Conservation (phyloP, 306 rosid genomes). For the Carpinus viminea region DNA sequence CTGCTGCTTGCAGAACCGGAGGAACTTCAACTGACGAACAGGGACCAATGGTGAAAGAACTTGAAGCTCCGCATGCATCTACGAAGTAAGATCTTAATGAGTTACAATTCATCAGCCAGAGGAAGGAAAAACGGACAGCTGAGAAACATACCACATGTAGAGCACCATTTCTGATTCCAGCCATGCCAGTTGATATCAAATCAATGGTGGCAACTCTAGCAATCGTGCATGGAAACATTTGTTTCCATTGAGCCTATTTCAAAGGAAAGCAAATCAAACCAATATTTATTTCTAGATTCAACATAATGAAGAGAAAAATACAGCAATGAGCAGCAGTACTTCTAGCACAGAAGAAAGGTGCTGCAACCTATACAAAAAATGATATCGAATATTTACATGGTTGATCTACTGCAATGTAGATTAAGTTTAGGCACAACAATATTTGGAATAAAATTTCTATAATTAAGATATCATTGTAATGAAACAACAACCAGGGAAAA, state of each 20-base stretch:
- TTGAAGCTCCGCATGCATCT: conserved; percentile 89
- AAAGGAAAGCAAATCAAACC: conserved; percentile 25
- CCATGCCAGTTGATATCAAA: conserved; percentile 49
- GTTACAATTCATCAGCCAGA: conserved; percentile 5
- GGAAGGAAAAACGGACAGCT: neutral
- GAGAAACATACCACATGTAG: conserved; percentile 61
- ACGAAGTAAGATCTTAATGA: conserved; percentile 17
- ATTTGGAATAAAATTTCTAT: too few relatives aligned
- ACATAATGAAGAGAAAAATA: neutral
- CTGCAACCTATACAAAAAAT: neutral
- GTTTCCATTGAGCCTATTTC: conserved; percentile 72
- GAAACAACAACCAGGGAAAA: neutral
- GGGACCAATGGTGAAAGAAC: conserved; percentile 81
- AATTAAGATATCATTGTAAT: neutral
- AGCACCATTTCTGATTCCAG: conserved; percentile 65
- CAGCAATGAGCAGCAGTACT: neutral
- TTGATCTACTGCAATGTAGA: neutral
- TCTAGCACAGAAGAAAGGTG: neutral
- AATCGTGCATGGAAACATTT: conserved; percentile 68
- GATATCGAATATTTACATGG: neutral
- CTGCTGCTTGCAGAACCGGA: conserved; percentile 83
- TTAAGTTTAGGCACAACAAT: neutral
- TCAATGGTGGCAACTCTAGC: conserved; percentile 62
- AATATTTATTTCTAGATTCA: conserved; percentile 10
- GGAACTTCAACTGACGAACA: conserved; percentile 60